phyloP scores from a whole-genome alignment of 1,284 basidiomycete genomes.

The Neonothopanus nambi region DNA sequence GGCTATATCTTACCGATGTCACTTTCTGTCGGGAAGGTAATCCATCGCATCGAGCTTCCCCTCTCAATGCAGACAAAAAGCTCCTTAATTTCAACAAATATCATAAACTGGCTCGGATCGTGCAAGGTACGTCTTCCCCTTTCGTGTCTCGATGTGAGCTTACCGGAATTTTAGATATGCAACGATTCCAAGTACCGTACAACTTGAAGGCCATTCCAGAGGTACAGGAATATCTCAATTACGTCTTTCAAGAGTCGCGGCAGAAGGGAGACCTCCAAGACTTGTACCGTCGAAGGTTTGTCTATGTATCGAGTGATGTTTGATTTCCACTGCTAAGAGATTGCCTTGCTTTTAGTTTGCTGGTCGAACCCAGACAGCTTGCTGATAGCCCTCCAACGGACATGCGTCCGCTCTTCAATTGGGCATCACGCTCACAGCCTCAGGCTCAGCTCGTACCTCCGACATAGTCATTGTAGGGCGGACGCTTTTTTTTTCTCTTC shows the following conservation, averaged over 20 bases:
- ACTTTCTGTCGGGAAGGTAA: conserved; percentile 97
- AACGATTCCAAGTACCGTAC: conserved; percentile 89
- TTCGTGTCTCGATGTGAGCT: conserved; percentile 4
- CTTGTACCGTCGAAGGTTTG: conserved; percentile 72
- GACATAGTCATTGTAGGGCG: conserved; percentile 17
- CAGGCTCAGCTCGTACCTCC: conserved; percentile 26
- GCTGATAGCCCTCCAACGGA: conserved; percentile 69
- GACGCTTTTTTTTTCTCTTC: conserved; percentile 3
- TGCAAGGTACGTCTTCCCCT: conserved; percentile 57
- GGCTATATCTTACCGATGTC: conserved; percentile 87
- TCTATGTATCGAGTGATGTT: conserved; percentile 11
- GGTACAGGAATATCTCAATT: conserved; percentile 76
- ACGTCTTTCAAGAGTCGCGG: conserved; percentile 70
- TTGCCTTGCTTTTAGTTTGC: conserved; percentile 46
- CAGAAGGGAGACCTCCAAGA: conserved; percentile 78
- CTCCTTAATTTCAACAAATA: conserved; percentile 97
- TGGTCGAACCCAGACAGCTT: conserved; percentile 77
- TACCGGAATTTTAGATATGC: conserved; percentile 65
- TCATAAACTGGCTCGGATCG: conserved; percentile 85
- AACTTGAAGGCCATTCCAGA: conserved; percentile 82
- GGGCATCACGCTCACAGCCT: conserved; percentile 60
- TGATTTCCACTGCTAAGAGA: conserved; percentile 8
- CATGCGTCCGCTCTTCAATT: conserved; percentile 73
- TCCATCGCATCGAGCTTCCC: conserved; percentile 82
- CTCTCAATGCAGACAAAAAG: conserved; percentile 72